phyloP scores from a whole-genome alignment of 73 alveolate genomes.

The Paramecium octaurelia region DNA sequence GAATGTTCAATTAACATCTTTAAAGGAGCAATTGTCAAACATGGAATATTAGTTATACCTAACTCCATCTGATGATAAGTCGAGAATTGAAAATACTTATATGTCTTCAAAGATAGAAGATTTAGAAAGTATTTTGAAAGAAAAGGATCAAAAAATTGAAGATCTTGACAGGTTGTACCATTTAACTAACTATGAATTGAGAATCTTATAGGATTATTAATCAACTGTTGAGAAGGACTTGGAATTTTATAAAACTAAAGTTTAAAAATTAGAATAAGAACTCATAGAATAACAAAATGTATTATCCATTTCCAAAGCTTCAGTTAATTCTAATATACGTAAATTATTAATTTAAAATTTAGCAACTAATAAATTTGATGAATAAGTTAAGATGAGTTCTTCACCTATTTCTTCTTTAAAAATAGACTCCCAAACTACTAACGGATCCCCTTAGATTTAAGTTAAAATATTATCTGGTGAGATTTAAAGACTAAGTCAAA shows the following conservation, averaged over 20 bases:
- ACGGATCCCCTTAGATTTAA: not conserved
- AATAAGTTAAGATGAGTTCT: not conserved
- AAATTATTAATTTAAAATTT: not conserved
- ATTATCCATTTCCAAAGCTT: not conserved
- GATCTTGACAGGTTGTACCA: not conserved
- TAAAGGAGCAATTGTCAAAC: not conserved
- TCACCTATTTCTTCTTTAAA: not conserved
- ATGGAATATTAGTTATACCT: not conserved
- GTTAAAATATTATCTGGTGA: conserved; percentile 6
- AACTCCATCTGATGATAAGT: not conserved
- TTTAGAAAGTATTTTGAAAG: not conserved
- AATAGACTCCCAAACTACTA: not conserved
- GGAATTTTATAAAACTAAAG: not conserved
- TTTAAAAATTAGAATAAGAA: not conserved
- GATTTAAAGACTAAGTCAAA: not conserved
- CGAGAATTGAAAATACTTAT: not conserved
- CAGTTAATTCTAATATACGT: not conserved
- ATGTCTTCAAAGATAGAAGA: not conserved
- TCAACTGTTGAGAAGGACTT: not conserved
- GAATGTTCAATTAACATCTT: not conserved
- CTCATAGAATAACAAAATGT: not conserved
- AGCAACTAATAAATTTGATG: not conserved
- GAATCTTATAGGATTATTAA: not conserved
- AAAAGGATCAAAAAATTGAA: not conserved
- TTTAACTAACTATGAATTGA: not conserved